Conservation (phyloP, 2,329 filamentous ascomycete genomes). For the Verticillium dahliae region DNA sequence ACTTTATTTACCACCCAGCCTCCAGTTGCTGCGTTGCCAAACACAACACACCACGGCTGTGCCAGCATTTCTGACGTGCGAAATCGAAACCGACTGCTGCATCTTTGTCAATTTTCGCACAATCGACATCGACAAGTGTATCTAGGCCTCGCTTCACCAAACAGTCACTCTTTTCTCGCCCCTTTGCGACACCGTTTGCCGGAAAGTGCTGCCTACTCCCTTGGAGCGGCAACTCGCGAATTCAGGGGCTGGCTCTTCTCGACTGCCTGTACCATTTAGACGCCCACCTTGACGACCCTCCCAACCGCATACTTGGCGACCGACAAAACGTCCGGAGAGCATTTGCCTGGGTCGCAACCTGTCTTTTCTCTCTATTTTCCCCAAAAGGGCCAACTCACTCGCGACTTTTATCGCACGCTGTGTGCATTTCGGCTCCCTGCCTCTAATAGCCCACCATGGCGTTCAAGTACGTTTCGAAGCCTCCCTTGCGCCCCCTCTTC, state of each 20-base stretch:
- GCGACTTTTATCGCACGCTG: background rate
- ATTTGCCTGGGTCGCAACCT: background rate
- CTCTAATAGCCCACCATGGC: conserved; percentile 12
- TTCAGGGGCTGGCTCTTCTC: background rate
- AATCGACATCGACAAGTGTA: background rate
- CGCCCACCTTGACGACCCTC: background rate
- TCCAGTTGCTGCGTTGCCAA: background rate
- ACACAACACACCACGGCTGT: background rate
- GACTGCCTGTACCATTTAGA: background rate
- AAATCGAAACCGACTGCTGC: background rate
- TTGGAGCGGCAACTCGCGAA: background rate
- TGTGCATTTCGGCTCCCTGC: background rate
- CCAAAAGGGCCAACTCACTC: background rate
- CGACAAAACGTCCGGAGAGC: background rate
- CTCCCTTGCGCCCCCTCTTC: background rate
- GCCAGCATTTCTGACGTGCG: background rate
- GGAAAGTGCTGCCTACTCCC: background rate
- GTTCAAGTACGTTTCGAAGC: conserved; percentile 9
- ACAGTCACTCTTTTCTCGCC: background rate
- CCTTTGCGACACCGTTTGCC: background rate
- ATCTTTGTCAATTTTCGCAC: background rate
- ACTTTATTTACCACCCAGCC: background rate
- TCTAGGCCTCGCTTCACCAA: background rate
- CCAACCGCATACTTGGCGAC: background rate
- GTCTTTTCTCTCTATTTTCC: background rate